Conservation (phyloP, 2,329 filamentous ascomycete genomes). For the Colletotrichum sp. region DNA sequence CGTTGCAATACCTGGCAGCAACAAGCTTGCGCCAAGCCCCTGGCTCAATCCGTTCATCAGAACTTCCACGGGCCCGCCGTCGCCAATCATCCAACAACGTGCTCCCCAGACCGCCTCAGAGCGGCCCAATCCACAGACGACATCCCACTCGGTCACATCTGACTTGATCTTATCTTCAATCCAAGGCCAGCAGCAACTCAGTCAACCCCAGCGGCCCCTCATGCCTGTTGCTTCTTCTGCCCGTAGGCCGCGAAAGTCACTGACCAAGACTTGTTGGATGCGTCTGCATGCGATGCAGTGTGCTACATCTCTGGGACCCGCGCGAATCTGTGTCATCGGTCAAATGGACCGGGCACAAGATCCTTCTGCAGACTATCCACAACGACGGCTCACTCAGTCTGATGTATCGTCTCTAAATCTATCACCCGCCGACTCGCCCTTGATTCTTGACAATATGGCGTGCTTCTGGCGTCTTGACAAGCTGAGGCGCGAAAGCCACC, state of each 20-base stretch:
- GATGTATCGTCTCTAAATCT: not conserved
- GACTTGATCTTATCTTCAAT: not conserved
- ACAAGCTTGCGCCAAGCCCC: conserved; percentile 13
- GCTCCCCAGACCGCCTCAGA: conserved; percentile 19
- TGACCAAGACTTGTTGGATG: not conserved
- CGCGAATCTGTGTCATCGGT: not conserved
- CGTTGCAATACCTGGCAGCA: not conserved
- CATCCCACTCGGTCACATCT: not conserved
- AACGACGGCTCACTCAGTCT: not conserved
- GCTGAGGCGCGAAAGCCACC: not conserved
- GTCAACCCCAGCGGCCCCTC: not conserved
- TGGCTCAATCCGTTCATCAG: not conserved
- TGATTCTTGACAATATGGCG: not conserved
- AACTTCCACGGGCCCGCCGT: not conserved
- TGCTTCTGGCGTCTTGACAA: not conserved
- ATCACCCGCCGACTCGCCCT: not conserved
- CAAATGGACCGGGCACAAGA: not conserved
- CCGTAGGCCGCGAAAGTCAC: not conserved
- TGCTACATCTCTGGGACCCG: not conserved
- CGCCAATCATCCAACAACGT: conserved; percentile 25
- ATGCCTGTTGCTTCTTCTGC: not conserved
- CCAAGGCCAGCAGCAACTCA: not conserved
- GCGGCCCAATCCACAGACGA: conserved; percentile 2
- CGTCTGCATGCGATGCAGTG: not conserved
- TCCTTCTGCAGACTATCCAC: not conserved